Conservation (phyloP, 495 filamentous ascomycete species). For the Xylaria palmicola region DNA sequence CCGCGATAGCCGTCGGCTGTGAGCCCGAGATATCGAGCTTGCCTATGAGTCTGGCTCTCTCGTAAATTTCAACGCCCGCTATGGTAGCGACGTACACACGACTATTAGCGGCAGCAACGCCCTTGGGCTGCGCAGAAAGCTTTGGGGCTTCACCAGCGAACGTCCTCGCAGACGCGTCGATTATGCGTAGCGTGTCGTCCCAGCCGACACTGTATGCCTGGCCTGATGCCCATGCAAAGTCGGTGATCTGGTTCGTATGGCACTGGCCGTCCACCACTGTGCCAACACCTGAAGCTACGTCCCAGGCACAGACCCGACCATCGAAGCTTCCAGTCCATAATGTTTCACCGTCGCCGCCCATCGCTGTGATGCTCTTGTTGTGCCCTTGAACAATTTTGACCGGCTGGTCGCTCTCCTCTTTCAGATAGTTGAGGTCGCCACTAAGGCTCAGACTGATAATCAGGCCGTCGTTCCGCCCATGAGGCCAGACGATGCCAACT, state of each 20-base stretch:
- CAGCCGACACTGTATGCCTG: slow-evolving; percentile 83
- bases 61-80: slow-evolving; percentile 64
- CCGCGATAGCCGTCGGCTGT: slow-evolving; percentile 68
- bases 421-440: slow-evolving; percentile 88
- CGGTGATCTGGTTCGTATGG: slow-evolving; percentile 81
- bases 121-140: slow-evolving; percentile 52
- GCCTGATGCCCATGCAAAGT: slow-evolving; percentile 60
- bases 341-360: slow-evolving; percentile 56
- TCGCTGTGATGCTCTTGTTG: slow-evolving; percentile 84
- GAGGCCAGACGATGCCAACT: slow-evolving; percentile 90
- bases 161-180: slow-evolving; percentile 57
- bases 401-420: slow-evolving; percentile 65
- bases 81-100: slow-evolving; percentile 64
- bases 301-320: slow-evolving; percentile 81
- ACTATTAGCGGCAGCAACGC: slow-evolving; percentile 41
- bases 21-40: slow-evolving; percentile 47
- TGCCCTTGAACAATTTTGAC: slow-evolving; percentile 81
- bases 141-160: slow-evolving; percentile 49
- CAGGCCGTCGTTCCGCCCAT: slow-evolving; percentile 76
- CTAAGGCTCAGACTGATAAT: slow-evolving; percentile 85
- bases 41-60: slow-evolving; percentile 53
- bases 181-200: slow-evolving; percentile 88
- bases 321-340: slow-evolving; percentile 90
- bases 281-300: slow-evolving; percentile 64
- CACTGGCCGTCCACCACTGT: slow-evolving; percentile 69